A percentile compares a stretch with the other conserved stretches of the same genome.
These are phyloP conservation scores for Diaporthe velutina DNA, from an alignment of 2,329 filamentous ascomycete species.

Conservation along the genomic window DNA sequence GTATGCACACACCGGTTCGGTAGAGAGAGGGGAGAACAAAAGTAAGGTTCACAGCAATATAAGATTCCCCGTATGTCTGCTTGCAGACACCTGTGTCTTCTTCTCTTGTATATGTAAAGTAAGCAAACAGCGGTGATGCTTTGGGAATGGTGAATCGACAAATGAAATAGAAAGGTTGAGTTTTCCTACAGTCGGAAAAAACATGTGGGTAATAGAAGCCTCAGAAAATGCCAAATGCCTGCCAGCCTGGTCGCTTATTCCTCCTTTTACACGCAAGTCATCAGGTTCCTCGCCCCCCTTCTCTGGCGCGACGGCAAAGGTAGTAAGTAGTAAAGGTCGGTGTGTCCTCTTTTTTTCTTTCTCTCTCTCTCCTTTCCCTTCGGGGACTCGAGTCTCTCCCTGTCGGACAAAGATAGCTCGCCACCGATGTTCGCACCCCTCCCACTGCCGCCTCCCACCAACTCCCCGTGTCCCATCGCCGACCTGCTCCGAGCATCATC, in stretches of 20 bases:
- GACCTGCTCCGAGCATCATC: constrained; percentile 9
- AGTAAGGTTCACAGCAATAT: constrained; percentile 34
- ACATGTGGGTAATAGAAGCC: constrained; percentile 34
- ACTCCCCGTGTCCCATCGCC: constrained; percentile 4
- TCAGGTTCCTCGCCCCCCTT: constrained; percentile 25
- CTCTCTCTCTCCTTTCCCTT: background rate
- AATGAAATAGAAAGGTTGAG: constrained; percentile 42
- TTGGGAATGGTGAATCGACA: constrained; percentile 36
- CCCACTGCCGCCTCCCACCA: constrained; percentile 1
- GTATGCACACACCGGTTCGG: background rate
- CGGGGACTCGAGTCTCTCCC: background rate
- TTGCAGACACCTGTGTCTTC: constrained; percentile 44
- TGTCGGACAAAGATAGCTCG: constrained; percentile 12
- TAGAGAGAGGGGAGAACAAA: background rate
- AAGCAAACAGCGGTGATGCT: constrained; percentile 38
- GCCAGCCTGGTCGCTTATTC: constrained; percentile 35
- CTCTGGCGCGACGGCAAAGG: constrained; percentile 16
- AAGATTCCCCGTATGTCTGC: constrained; percentile 41
- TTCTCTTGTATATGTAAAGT: constrained; percentile 48
- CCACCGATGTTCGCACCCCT: background rate
- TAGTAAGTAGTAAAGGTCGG: constrained; percentile 33
- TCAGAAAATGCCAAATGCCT: constrained; percentile 36
- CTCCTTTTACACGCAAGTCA: constrained; percentile 31
- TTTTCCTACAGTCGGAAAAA: constrained; percentile 23
- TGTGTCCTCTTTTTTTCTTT: background rate